Base-by-base conservation (phyloP, 2,329 filamentous ascomycete genomes). In the Exserohilum rostratum region DNA sequence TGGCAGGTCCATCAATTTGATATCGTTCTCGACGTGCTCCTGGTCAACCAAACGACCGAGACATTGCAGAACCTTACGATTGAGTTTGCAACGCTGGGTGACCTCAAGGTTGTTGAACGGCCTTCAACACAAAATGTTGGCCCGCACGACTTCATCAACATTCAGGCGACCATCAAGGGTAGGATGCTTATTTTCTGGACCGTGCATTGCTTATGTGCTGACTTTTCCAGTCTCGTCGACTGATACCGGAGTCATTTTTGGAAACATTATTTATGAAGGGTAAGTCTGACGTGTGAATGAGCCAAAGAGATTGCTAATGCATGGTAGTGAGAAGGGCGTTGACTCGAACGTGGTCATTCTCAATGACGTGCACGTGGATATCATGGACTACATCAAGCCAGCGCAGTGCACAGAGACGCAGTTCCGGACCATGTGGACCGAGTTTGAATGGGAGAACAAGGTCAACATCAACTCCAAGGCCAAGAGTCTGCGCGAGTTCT, bases 371-470 rank as follows among this genome's bases (percentile, higher is more conserved):
- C 95, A 99, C 71, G 93, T 98, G 53, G 95, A 99, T 72, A 97
- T 99, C 63, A 99, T 99, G 95, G 95, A 99, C 79, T 99, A 99
- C 80, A 99, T 99, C 70, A 93, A 98, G 74, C 95, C 95, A 1
- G 93, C 93, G 6, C 88, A 92, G 13, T 99, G 95, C 82, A 95
- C 91, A 4, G 95, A 99, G 82, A 97, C 93, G 10, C 92, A 98
- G 71, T 99, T 99, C 87, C 87, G 95, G 56, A 96, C 91, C n/a
- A 99, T 99, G 95, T 99, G 95, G 95, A 99, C 95, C 33, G 95
- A 99, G 74, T 99, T 99, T 65, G 95, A 99, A 76, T 99, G 95
- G 95, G 95, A 99, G 83, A 99, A 99, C 81, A 99, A 99, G 85
- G 93, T 99, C 77, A 99, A 99, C 80, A 98, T 99, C 80, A 97